A percentile compares a stretch with the other conserved stretches of the same genome.
These are phyloP conservation scores for Funneliformis geosporum DNA, from an alignment of 192 early-diverging fungal genomes.

Conservation along the genomic window DNA sequence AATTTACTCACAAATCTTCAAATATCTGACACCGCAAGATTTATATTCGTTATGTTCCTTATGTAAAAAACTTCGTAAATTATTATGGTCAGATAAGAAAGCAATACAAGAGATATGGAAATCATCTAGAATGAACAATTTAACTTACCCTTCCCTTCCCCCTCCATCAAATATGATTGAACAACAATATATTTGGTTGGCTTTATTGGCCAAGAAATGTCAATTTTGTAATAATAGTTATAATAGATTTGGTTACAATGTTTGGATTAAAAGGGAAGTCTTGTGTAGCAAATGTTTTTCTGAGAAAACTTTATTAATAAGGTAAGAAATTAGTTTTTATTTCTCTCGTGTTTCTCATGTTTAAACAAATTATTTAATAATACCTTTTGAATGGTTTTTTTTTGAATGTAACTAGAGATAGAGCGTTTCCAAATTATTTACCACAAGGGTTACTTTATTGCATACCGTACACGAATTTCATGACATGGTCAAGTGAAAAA, in stretches of 20 bases:
- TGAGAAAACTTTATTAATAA: background rate
- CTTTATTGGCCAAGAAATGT: background rate
- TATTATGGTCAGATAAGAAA: background rate
- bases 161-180: background rate
- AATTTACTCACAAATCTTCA: background rate
- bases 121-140: background rate
- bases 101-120: background rate
- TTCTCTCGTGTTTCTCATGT: background rate
- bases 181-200: constrained; percentile 21
- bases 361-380: background rate
- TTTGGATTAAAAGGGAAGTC: background rate
- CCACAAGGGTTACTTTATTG: background rate
- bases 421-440: background rate
- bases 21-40: background rate
- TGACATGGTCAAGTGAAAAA: background rate
- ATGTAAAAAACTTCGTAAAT: background rate
- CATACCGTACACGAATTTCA: background rate
- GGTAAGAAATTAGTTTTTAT: background rate
- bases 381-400: too few relatives aligned
- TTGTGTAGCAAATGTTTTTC: background rate
- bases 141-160: background rate
- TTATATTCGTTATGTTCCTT: background rate
- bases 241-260: background rate
- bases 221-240: constrained; percentile 4
- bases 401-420: background rate